Base-by-base conservation (phyloP, 2,329 filamentous ascomycete genomes). In the Calonectria pauciramosa region DNA sequence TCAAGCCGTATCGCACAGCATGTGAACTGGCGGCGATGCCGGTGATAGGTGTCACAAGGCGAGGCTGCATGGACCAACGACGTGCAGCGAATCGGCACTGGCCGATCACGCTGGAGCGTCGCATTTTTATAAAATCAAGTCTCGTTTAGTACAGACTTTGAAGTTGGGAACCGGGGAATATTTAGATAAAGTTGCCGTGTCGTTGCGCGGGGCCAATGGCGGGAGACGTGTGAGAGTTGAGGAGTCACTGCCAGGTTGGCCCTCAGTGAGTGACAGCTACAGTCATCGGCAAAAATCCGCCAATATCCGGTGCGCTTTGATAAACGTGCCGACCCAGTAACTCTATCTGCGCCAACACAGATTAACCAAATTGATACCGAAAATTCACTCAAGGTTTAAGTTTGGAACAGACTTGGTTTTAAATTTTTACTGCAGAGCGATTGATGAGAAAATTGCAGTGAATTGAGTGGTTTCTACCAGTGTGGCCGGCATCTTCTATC, bases 401-500 rank as follows among this genome's bases (percentile, higher is more conserved):
- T 28, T n/a, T n/a, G 4, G n/a, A 68, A 30, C 47, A 51, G 28
- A 23, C 16, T 20, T 26, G 11, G 10, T 38, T 49, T 67, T 49
- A n/a, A 1, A 16, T 18, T 47, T 34, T 14, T 16, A n/a, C 49
- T 23, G 10, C 8, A 7, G 14, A 18, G 9, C 13, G 9, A 11
- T 49, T 49, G 41, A 38, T 44, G n/a, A 18, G 44, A 41, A 70
- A 68, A 56, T 64, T 81, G 81, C 75, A 80, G 71, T 81, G 78
- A 78, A 80, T 80, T 81, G 80, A 81, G 80, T 81, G 79, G 80
- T 79, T 79, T 68, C 52, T 76, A 77, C 75, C 74, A 56, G 74
- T 44, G 72, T 23, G 26, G 34, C 34, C 70, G 73, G 75, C 68
- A 73, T 79, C 65, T 69, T 79, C 78, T 81, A 81, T 78, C 74